These are phyloP conservation scores for Exophiala mesophila DNA, from an alignment of 2,329 filamentous ascomycete species.

Conservation along the genomic window DNA sequence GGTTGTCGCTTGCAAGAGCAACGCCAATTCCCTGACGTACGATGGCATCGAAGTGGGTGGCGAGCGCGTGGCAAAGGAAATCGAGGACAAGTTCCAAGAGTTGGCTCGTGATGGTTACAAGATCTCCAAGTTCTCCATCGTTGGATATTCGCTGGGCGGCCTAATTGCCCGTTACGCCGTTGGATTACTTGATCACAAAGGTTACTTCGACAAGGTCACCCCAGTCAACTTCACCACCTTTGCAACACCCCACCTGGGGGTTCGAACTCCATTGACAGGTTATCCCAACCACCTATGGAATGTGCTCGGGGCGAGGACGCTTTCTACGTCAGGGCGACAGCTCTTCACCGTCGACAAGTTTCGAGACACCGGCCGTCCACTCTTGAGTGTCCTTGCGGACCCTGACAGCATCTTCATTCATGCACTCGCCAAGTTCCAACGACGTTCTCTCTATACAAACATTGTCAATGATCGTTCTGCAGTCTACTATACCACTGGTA, in stretches of 20 bases:
- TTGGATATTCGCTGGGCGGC: constrained; percentile 87
- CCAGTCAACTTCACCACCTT: constrained; percentile 95
- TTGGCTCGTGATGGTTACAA: constrained; percentile 59
- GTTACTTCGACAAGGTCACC: constrained; percentile 70
- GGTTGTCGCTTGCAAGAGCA: constrained; percentile 52
- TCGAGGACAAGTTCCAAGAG: constrained; percentile 54
- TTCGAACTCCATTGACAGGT: constrained; percentile 63
- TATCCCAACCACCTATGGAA: constrained; percentile 70
- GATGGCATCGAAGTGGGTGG: constrained; percentile 66
- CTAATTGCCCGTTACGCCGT: constrained; percentile 81
- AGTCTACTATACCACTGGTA: constrained; percentile 75
- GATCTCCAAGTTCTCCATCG: constrained; percentile 76
- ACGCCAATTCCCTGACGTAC: constrained; percentile 55
- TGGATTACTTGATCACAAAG: constrained; percentile 75
- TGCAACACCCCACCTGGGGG: constrained; percentile 77
- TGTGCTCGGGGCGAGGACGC: constrained; percentile 70
- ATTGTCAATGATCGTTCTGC: constrained; percentile 80
- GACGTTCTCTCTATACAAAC: constrained; percentile 77
- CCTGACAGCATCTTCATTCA: constrained; percentile 79
- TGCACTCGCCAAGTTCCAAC: constrained; percentile 69
- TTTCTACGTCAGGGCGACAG: constrained; percentile 80
- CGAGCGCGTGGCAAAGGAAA: constrained; percentile 59
- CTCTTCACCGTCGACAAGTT: constrained; percentile 84
- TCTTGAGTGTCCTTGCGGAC: constrained; percentile 78
- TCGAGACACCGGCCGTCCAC: constrained; percentile 71